Evolutionary conservation across 768 basidiomycete species (phyloP), one percentile per base, ranked within the genome.

Genomic region (Nidula microcarpa): DNA sequence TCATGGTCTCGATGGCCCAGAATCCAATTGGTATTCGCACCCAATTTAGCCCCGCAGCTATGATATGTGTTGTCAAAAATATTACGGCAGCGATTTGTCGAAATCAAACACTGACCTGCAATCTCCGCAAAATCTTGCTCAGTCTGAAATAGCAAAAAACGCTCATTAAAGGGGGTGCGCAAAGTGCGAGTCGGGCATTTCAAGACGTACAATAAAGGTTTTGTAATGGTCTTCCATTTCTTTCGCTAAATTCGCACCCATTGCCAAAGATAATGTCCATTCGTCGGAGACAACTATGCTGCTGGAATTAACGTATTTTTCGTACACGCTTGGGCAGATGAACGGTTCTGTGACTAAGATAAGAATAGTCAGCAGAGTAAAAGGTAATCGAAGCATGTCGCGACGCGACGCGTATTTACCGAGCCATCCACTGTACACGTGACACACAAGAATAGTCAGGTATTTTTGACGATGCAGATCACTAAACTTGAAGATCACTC

Each of bases 11-110:
- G 57, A 94, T 88, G 7, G 87, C 89, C 94, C 94, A 95, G 71
- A 81, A 93, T 16, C 88, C 87, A 47, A 94, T 78, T 1, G 93
- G 88, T 49, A 95, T 87, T 50, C 92, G 84, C 36, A 94, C 85
- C 68, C 83, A 94, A 70, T 94, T 93, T 56, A 95, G 77, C 4
- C 93, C 94, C 10, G 91, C 92, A 41, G 75, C 86, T 72, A 51
- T 8, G 43, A 51, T 47, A 45, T 17, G 23, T 3, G 23, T 23
- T 23, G 23, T 23, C 23, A 23, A 23, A 16, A 86, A 86, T 47
- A 87, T 87, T 58, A 80, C 67, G 9, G 82, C 82, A 62, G 86
- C 87, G 54, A 86, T 89, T 84, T 87, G 59, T 30, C 37, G 9
- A 53, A 51, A 36, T 47, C 1, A 43, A 34, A 47, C 45, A 37